These are phyloP conservation scores for Chionographis japonica DNA, from an alignment of 106 monocot genomes.

Conservation along the genomic window DNA sequence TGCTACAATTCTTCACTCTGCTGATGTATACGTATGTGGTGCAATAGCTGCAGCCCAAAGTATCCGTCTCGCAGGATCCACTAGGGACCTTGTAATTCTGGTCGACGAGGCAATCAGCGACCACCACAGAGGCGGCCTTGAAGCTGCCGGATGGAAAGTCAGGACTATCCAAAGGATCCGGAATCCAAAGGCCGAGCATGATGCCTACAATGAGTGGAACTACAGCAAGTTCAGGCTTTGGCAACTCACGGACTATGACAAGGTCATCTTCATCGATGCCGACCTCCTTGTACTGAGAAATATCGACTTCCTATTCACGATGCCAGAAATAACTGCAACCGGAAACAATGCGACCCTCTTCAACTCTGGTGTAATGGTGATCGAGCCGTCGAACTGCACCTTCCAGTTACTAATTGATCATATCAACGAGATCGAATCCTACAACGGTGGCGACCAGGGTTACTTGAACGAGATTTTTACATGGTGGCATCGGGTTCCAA, in stretches of 20 bases:
- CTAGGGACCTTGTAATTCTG: constrained; percentile 30
- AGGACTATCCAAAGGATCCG: constrained; percentile 34
- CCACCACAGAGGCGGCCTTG: constrained; percentile 29
- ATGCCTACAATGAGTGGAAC: constrained; percentile 46
- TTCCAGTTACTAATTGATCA: constrained; percentile 34
- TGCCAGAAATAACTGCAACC: constrained; percentile 32
- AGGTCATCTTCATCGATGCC: constrained; percentile 35
- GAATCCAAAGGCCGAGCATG: constrained; percentile 31
- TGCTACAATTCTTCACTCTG: constrained; percentile 35
- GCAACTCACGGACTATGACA: constrained; percentile 47
- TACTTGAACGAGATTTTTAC: constrained; percentile 37
- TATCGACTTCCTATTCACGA: constrained; percentile 28
- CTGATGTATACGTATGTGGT: constrained; percentile 30
- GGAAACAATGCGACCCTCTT: constrained; percentile 33
- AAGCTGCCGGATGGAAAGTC: constrained; percentile 33
- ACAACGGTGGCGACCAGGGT: constrained; percentile 44
- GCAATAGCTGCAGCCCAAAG: constrained; percentile 34
- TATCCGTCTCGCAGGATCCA: constrained; percentile 24
- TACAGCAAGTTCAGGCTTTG: constrained; percentile 45
- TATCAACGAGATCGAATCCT: constrained; percentile 32
- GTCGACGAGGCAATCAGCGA: constrained; percentile 28
- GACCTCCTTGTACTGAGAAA: constrained; percentile 29
- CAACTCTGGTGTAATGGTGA: constrained; percentile 42
- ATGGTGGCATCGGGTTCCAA: constrained; percentile 40
- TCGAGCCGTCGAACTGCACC: constrained; percentile 36